Evolutionary conservation across 2,329 filamentous ascomycete species (phyloP).

Genomic region (Fusarium sulawesiense): DNA sequence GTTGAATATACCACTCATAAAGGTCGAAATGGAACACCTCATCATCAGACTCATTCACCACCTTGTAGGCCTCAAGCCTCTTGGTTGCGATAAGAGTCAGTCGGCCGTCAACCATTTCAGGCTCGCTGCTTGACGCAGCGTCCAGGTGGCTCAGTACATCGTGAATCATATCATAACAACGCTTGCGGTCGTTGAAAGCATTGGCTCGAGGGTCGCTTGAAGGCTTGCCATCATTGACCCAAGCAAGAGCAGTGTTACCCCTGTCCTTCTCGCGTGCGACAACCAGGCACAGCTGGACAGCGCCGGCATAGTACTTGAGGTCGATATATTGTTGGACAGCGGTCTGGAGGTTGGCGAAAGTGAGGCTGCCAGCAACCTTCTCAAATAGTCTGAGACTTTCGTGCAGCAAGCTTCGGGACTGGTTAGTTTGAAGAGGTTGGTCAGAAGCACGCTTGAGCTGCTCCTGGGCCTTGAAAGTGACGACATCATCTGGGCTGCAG

Average conservation of each 20-base stretch:
- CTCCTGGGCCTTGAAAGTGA: slow-evolving; percentile 98
- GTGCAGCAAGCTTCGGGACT: slow-evolving; percentile 81
- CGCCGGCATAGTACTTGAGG: slow-evolving; percentile 92
- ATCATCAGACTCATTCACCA: slow-evolving; percentile 88
- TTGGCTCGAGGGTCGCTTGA: slow-evolving; percentile 74
- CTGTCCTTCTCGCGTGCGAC: slow-evolving; percentile 89
- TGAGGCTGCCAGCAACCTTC: slow-evolving; percentile 85
- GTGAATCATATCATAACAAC: slow-evolving; percentile 90
- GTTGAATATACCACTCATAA: slow-evolving; percentile 96
- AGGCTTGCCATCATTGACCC: slow-evolving; percentile 87
- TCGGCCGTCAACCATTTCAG: slow-evolving; percentile 81
- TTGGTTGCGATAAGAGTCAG: slow-evolving; percentile 81
- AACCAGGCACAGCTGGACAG: slow-evolving; percentile 85
- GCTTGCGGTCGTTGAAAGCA: slow-evolving; percentile 76
- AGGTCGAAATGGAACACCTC: slow-evolving; percentile 95
- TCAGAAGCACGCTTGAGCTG: slow-evolving; percentile 90
- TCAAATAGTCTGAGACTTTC: slow-evolving; percentile 91
- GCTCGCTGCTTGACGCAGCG: slow-evolving; percentile 72
- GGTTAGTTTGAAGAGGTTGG: slow-evolving; percentile 77
- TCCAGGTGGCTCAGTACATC: slow-evolving; percentile 84
- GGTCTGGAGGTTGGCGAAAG: slow-evolving; percentile 80
- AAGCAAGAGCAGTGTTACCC: slow-evolving; percentile 84
- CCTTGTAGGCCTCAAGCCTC: slow-evolving; percentile 86
- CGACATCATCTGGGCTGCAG: slow-evolving; percentile 95
- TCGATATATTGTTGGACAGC: slow-evolving; percentile 83